These are phyloP conservation scores for Saccharomycopsis schoenii DNA, from an alignment of 805 yeast genomes.

Conservation along the genomic window DNA sequence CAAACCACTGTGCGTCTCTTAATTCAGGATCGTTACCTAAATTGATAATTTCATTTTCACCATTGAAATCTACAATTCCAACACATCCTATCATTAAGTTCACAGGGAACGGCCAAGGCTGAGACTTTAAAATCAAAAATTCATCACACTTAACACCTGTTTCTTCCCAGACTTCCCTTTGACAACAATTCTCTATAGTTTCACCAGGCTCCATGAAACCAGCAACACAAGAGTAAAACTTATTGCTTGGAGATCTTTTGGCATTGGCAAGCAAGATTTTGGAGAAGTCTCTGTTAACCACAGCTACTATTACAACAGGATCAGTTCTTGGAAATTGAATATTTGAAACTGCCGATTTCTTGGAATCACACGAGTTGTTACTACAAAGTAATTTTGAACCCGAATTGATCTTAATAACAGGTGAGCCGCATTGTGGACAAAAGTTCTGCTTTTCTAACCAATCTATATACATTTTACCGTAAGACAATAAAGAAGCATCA, in stretches of 20 bases:
- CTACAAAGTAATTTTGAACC: slow-evolving; percentile 56
- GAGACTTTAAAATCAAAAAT: slow-evolving; percentile 59
- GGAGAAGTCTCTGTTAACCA: slow-evolving; percentile 49
- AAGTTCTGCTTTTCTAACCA: slow-evolving; percentile 67
- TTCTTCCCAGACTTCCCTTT: slow-evolving; percentile 92
- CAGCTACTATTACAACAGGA: slow-evolving; percentile 76
- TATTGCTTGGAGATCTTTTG: slow-evolving; percentile 43
- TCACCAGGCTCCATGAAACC: slow-evolving; percentile 97
- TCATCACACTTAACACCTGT: slow-evolving; percentile 63
- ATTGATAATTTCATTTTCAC: slow-evolving; percentile 51
- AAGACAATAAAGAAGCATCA: slow-evolving; percentile 65
- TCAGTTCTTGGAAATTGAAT: slow-evolving; percentile 89
- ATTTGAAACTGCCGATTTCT: slow-evolving; percentile 48
- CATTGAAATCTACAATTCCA: slow-evolving; percentile 64
- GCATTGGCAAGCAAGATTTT: slow-evolving; percentile 64
- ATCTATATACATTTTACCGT: slow-evolving; percentile 75
- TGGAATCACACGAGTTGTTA: slow-evolving; percentile 27
- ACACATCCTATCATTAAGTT: slow-evolving; percentile 90
- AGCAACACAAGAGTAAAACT: slow-evolving; percentile 78
- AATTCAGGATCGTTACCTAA: slow-evolving; percentile 81
- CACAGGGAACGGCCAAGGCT: slow-evolving; percentile 98
- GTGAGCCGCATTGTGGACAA: slow-evolving; percentile 82
- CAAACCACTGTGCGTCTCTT: slow-evolving; percentile 80
- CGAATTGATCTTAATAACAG: slow-evolving; percentile 51
- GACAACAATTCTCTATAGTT: slow-evolving; percentile 77